These are phyloP conservation scores for Botryosphaeria dothidea DNA, from an alignment of 2,329 filamentous ascomycete genomes.

Conservation along the genomic window DNA sequence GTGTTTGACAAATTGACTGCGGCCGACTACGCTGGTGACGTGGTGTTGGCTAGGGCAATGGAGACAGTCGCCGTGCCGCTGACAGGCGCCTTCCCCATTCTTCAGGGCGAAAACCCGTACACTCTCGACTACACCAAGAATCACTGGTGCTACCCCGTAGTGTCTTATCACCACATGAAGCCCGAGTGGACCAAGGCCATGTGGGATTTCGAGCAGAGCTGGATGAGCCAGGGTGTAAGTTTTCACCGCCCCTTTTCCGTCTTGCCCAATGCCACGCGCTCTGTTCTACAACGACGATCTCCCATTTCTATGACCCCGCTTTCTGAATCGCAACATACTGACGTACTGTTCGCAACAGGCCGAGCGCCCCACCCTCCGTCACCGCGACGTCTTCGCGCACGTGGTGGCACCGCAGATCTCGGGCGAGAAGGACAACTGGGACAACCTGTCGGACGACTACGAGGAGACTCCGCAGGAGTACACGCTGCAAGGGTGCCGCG, in stretches of 20 bases:
- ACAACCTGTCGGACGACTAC: slow-evolving; percentile 37
- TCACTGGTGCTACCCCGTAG: slow-evolving; percentile 47
- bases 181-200: slow-evolving; percentile 38
- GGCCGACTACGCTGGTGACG: slow-evolving; percentile 10
- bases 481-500: slow-evolving; percentile 34
- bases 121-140: slow-evolving; percentile 31
- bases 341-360: slow-evolving; percentile 22
- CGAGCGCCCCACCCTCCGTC: slow-evolving; percentile 35
- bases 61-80: slow-evolving; percentile 3
- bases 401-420: slow-evolving; percentile 34
- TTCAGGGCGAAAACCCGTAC: slow-evolving; percentile 32
- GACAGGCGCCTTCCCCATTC: slow-evolving; percentile 25
- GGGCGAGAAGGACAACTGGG: slow-evolving; percentile 28
- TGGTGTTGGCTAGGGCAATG: slow-evolving; percentile 7
- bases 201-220: slow-evolving; percentile 42
- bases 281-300: not conserved
- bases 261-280: not conserved
- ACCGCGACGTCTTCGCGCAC: slow-evolving; percentile 40
- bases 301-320: not conserved
- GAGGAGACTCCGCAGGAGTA: slow-evolving; percentile 29
- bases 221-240: slow-evolving; percentile 34
- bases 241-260: slow-evolving; percentile 1
- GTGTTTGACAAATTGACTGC: slow-evolving; percentile 10
- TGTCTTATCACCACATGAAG: slow-evolving; percentile 45
- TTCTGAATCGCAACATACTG: not conserved